Conservation (phyloP, 1,284 basidiomycete genomes). For the Irpex rosettiformis region DNA sequence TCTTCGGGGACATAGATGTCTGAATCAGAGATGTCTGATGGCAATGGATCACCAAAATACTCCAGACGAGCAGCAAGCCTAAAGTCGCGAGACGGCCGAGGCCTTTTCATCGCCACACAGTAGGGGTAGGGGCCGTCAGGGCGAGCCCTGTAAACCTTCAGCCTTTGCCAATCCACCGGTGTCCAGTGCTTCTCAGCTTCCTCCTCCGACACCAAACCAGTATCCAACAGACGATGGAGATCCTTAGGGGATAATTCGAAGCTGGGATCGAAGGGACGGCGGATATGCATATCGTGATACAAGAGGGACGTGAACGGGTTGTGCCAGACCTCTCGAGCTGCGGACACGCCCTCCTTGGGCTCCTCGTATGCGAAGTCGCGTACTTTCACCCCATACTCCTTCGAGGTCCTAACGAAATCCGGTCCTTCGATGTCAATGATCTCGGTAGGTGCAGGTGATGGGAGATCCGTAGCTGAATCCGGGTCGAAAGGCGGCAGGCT, state of each 20-base stretch:
- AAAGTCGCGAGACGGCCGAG: neutral
- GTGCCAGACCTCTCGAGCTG: constrained; percentile 22
- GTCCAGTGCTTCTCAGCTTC: constrained; percentile 38
- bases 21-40: neutral
- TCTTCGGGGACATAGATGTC: neutral
- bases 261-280: constrained; percentile 25
- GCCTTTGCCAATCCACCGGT: constrained; percentile 38
- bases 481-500: neutral
- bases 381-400: constrained; percentile 43
- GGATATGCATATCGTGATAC: constrained; percentile 23
- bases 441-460: constrained; percentile 38
- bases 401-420: constrained; percentile 31
- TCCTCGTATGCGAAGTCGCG: constrained; percentile 44
- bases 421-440: constrained; percentile 33
- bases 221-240: constrained; percentile 42
- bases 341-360: constrained; percentile 5
- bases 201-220: constrained; percentile 43
- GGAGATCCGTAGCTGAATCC: constrained; percentile 6
- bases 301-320: constrained; percentile 20
- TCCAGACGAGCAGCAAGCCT: neutral
- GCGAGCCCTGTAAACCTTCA: constrained; percentile 35
- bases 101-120: constrained; percentile 1
- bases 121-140: constrained; percentile 24
- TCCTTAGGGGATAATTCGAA: constrained; percentile 36
- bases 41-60: neutral